Percentiles rank a stretch among this genome's conserved stretches.
Evolutionary conservation across 2,329 filamentous ascomycete genomes (phyloP).

Genomic region (Paradendryphiella salina): DNA sequence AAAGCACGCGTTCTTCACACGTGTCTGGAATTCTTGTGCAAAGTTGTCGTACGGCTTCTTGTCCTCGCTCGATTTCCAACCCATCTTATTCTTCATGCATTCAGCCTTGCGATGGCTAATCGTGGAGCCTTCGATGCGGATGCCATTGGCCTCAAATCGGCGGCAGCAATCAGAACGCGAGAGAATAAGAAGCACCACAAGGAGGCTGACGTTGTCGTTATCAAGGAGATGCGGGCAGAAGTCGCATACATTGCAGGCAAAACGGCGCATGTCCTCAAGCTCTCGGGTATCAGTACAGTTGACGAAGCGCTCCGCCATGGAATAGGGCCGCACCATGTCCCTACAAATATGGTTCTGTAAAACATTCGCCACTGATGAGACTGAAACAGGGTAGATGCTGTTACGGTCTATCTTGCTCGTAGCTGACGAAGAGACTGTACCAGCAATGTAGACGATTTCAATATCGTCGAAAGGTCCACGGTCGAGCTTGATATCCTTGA

Average conservation of each 20-base stretch:
- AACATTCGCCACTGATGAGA: constrained; percentile 40
- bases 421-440: constrained; percentile 44
- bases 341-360: constrained; percentile 43
- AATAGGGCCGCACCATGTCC: constrained; percentile 42
- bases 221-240: constrained; percentile 46
- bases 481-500: constrained; percentile 27
- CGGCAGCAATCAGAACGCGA: constrained; percentile 42
- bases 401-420: constrained; percentile 42
- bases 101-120: constrained; percentile 46
- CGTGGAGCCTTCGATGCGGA: constrained; percentile 46
- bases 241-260: constrained; percentile 43
- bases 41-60: constrained; percentile 45
- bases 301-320: constrained; percentile 42
- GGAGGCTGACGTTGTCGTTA: constrained; percentile 45
- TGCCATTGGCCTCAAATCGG: constrained; percentile 44
- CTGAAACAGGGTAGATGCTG: constrained; percentile 42
- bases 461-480: constrained; percentile 45
- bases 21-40: constrained; percentile 41
- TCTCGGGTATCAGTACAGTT: constrained; percentile 39
- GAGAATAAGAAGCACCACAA: constrained; percentile 44
- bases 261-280: constrained; percentile 39
- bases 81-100: constrained; percentile 46
- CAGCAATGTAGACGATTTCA: constrained; percentile 46
- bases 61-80: constrained; percentile 40
- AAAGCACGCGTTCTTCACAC: constrained; percentile 42